These are phyloP conservation scores for Rhodamnia argentea DNA, from an alignment of 345 rosid species.

Conservation along the genomic window DNA sequence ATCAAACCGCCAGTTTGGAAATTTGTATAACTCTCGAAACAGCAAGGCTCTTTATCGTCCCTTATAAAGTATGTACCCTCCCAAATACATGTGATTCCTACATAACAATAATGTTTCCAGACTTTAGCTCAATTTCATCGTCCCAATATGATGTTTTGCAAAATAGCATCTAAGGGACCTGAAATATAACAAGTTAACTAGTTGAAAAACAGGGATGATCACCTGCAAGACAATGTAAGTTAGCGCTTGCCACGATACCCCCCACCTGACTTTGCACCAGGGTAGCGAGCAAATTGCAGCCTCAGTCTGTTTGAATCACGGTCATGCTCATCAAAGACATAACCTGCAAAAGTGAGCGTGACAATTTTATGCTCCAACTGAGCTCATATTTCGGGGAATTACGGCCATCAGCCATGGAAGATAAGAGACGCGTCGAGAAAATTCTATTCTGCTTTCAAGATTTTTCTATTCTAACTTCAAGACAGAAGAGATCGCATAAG, in stretches of 20 bases:
- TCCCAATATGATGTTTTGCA: conserved; percentile 13
- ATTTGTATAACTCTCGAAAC: conserved; percentile 18
- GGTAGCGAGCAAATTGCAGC: conserved; percentile 73
- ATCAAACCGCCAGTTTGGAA: conserved; percentile 1
- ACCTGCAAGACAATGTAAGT: conserved; percentile 27
- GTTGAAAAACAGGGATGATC: conserved; percentile 18
- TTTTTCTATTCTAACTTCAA: background rate
- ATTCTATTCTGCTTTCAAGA: background rate
- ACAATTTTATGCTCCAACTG: conserved; percentile 26
- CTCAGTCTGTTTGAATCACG: conserved; percentile 48
- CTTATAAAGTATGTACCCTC: conserved; percentile 20
- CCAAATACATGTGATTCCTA: conserved; percentile 29
- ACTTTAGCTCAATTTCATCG: conserved; percentile 23
- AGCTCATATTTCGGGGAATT: conserved; percentile 7
- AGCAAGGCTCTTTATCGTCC: conserved; percentile 14
- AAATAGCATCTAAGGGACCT: conserved; percentile 10
- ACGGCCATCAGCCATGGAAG: conserved; percentile 3
- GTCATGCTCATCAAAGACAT: conserved; percentile 57
- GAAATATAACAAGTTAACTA: conserved; percentile 6
- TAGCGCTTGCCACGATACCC: conserved; percentile 61
- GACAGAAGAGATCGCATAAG: background rate
- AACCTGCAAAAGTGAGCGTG: conserved; percentile 67
- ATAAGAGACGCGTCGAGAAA: conserved; percentile 5
- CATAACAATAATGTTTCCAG: conserved; percentile 22
- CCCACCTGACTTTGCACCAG: conserved; percentile 71